Percentiles rank a stretch among this genome's conserved stretches.
Conservation (phyloP, 805 yeast species). For the Starmerella lactis-condensi region DNA sequence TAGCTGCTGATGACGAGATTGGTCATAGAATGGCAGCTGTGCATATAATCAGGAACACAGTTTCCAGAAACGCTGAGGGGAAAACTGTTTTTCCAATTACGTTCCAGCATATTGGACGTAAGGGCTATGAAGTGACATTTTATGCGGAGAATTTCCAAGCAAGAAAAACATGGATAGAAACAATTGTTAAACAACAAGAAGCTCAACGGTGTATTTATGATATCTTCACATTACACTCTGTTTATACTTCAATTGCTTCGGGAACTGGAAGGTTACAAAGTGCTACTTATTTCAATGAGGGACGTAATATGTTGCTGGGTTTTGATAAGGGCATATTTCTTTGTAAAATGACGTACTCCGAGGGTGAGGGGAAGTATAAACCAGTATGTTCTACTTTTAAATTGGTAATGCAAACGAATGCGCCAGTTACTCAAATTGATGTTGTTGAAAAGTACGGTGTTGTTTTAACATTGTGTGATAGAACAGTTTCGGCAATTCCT, state of each 20-base stretch:
- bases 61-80: constrained; percentile 12
- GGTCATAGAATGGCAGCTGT: constrained; percentile 22
- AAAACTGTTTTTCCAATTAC: constrained; percentile 28
- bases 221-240: constrained; percentile 57
- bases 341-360: constrained; percentile 46
- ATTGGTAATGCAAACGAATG: constrained; percentile 51
- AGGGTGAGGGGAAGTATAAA: constrained; percentile 27
- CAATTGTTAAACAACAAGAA: constrained; percentile 61
- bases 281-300: constrained; percentile 66
- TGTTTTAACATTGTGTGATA: constrained; percentile 63
- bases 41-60: constrained; percentile 15
- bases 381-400: constrained; percentile 32
- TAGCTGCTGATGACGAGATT: constrained; percentile 66
- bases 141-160: constrained; percentile 30
- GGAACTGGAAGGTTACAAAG: constrained; percentile 28
- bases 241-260: constrained; percentile 18
- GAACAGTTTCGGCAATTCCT: constrained; percentile 58
- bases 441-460: constrained; percentile 82
- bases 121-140: constrained; percentile 29
- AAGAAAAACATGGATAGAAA: constrained; percentile 64
- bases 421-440: constrained; percentile 65
- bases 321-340: constrained; percentile 82
- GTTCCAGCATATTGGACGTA: constrained; percentile 32
- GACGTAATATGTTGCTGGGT: constrained; percentile 74
- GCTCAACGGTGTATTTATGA: constrained; percentile 54